A percentile compares a stretch with the other conserved stretches of the same genome.
These are phyloP conservation scores for Arthrocladium fulminans DNA, from an alignment of 2,329 filamentous ascomycete species.

Conservation along the genomic window DNA sequence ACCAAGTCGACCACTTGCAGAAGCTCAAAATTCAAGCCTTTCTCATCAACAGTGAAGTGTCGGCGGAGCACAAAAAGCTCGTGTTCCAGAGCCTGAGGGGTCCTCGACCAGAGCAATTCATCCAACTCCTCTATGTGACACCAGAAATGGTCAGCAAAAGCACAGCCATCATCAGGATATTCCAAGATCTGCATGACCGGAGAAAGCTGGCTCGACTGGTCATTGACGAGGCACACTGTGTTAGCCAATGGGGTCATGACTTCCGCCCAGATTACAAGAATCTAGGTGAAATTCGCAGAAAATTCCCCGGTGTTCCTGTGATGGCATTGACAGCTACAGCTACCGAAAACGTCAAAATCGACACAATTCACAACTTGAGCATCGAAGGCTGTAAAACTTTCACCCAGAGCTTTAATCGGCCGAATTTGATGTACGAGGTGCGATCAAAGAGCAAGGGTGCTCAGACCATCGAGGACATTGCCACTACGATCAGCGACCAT, in stretches of 20 bases:
- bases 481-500: conserved; percentile 54
- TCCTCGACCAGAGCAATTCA: conserved; percentile 59
- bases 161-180: conserved; percentile 53
- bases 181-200: conserved; percentile 60
- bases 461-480: conserved; percentile 46
- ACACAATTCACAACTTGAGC: conserved; percentile 83
- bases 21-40: conserved; percentile 68
- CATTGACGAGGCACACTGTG: conserved; percentile 98
- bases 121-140: conserved; percentile 89
- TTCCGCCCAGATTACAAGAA: conserved; percentile 93
- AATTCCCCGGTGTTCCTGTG: conserved; percentile 71
- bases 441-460: conserved; percentile 57
- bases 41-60: conserved; percentile 70
- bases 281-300: conserved; percentile 62
- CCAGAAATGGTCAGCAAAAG: conserved; percentile 94
- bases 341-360: conserved; percentile 82
- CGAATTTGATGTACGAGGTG: conserved; percentile 86
- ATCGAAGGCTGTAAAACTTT: conserved; percentile 73
- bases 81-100: conserved; percentile 59
- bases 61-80: conserved; percentile 51
- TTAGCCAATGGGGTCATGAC: conserved; percentile 98
- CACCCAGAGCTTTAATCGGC: conserved; percentile 91
- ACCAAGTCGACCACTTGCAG: conserved; percentile 79
- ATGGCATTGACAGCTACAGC: conserved; percentile 96
- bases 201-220: conserved; percentile 78